Evolutionary conservation across 371 early-diverging fungal genomes (phyloP).

Genomic region (Lichtheimia ornata): DNA sequence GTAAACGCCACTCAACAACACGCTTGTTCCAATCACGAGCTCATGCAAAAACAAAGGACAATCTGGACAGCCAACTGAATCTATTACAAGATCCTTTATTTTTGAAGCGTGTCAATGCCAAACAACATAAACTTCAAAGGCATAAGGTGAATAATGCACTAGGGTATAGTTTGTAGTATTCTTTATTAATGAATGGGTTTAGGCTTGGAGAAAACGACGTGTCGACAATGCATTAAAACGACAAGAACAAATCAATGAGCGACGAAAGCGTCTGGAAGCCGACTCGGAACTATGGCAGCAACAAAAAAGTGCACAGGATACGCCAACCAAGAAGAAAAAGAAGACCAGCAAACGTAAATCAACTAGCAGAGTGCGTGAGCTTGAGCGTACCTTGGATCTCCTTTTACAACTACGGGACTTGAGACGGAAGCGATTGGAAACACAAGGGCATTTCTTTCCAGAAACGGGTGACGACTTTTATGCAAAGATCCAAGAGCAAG

Average conservation of each 20-base stretch:
- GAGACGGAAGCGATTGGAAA: slow-evolving; percentile 30
- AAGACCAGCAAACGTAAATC: background rate
- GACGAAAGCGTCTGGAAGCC: slow-evolving; percentile 5
- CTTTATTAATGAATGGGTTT: background rate
- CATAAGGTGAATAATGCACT: slow-evolving; percentile 4
- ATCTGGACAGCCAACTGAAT: background rate
- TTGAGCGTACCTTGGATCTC: slow-evolving; percentile 21
- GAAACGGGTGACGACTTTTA: slow-evolving; percentile 51
- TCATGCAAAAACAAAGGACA: background rate
- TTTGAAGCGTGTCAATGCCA: background rate
- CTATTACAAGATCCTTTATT: background rate
- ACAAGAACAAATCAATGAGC: slow-evolving; percentile 3
- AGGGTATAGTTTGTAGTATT: background rate
- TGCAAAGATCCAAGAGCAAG: slow-evolving; percentile 38
- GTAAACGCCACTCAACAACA: background rate
- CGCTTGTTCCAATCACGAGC: background rate
- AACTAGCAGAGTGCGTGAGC: slow-evolving; percentile 15
- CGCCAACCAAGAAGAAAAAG: background rate
- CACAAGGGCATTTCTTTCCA: slow-evolving; percentile 53
- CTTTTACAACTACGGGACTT: slow-evolving; percentile 28
- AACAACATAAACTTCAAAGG: slow-evolving; percentile 7
- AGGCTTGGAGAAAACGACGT: slow-evolving; percentile 6
- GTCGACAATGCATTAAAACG: slow-evolving; percentile 5
- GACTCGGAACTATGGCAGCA: slow-evolving; percentile 10
- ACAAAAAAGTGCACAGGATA: slow-evolving; percentile 3